Conservation (phyloP, 352 stramenopile species). For the Globisporangium cederbergense region DNA sequence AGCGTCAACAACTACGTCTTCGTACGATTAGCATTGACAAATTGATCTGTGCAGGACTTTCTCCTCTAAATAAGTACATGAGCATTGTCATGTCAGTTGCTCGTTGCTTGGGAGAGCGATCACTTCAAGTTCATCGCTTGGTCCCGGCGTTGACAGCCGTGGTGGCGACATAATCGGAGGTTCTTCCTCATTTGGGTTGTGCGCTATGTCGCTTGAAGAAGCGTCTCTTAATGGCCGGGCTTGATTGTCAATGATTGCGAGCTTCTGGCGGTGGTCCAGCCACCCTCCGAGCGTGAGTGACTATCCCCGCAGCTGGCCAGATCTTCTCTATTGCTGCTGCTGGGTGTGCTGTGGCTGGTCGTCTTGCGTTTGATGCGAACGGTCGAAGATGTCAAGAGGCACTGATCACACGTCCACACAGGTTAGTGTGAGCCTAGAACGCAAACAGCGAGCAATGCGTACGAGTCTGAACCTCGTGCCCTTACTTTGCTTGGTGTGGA, state of each 20-base stretch:
- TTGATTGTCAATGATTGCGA: neutral
- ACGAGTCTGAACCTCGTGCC: neutral
- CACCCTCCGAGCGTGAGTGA: neutral
- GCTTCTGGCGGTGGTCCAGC: neutral
- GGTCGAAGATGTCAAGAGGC: neutral
- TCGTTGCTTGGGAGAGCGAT: neutral
- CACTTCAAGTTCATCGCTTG: neutral
- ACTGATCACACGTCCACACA: neutral
- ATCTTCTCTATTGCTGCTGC: neutral
- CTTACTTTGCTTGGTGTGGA: neutral
- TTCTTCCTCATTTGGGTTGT: neutral
- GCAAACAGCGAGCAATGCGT: neutral
- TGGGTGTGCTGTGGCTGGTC: neutral
- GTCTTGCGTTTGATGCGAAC: neutral
- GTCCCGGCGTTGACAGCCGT: neutral
- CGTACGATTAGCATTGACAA: neutral
- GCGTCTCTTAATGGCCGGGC: neutral
- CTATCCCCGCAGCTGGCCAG: neutral
- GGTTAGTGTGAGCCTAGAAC: neutral
- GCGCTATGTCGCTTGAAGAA: too few species aligned
- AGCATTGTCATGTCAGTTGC: neutral
- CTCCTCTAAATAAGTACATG: neutral
- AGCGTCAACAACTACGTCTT: neutral
- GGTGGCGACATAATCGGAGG: neutral
- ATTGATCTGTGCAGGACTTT: neutral